Evolutionary conservation across 164 flowering plant genomes (phyloP).

Genomic region (Aristolochia californica): DNA sequence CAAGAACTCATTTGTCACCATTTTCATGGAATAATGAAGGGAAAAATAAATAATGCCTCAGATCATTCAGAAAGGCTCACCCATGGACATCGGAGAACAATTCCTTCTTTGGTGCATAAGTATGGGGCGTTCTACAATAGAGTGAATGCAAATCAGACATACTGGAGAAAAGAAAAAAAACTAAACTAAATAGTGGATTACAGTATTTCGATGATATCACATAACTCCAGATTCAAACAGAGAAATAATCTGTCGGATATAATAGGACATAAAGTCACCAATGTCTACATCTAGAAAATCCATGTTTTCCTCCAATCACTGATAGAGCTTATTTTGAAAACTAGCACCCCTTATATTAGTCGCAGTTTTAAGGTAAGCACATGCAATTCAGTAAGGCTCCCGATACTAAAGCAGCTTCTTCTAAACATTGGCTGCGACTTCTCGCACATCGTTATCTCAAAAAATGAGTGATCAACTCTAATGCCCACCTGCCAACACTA

Average conservation of each 20-base stretch:
- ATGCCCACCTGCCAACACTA: no score
- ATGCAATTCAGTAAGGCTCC: not conserved
- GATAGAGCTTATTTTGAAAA: not conserved
- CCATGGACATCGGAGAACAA: conserved; percentile 65
- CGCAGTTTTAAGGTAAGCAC: not conserved
- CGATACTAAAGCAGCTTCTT: no score
- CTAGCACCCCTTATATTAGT: no score
- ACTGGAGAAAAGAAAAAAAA: not conserved
- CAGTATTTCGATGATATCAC: not conserved
- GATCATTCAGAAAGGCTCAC: conserved; percentile 34
- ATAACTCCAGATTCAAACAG: no score
- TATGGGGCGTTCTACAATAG: conserved; percentile 72
- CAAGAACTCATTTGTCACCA: not conserved
- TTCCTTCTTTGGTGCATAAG: conserved; percentile 88
- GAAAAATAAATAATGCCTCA: not conserved
- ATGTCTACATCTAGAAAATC: no score
- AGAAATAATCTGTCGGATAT: not conserved
- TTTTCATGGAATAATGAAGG: not conserved
- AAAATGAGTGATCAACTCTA: no score
- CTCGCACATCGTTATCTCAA: no score
- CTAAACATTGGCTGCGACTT: no score
- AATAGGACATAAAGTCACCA: not conserved
- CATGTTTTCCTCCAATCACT: no score
- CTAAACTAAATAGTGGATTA: not conserved
- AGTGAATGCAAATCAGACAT: conserved; percentile 2